A percentile compares a stretch with the other conserved stretches of the same genome.
Conservation (phyloP, 495 filamentous ascomycete species). For the Aspergillus homomorphus region DNA sequence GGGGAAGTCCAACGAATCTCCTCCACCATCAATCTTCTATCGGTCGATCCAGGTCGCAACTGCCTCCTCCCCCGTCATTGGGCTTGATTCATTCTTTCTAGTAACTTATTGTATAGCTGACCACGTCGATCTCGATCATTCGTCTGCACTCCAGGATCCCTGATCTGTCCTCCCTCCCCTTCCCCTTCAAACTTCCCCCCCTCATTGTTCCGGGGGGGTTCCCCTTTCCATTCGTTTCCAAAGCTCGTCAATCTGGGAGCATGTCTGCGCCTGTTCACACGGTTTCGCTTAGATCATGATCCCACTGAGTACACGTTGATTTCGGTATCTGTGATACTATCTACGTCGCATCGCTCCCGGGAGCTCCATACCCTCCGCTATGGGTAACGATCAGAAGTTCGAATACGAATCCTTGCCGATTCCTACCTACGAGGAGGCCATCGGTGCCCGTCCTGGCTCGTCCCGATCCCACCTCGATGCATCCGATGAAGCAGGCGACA, state of each 20-base stretch:
- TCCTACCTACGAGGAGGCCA: slow-evolving; percentile 93
- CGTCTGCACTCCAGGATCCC: background rate
- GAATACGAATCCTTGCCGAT: slow-evolving; percentile 74
- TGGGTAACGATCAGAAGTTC: slow-evolving; percentile 60
- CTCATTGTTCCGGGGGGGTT: slow-evolving; percentile 11
- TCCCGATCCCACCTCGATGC: slow-evolving; percentile 60
- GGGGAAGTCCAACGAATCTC: slow-evolving; percentile 1
- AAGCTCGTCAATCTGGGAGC: slow-evolving; percentile 22
- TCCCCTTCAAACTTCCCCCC: slow-evolving; percentile 5
- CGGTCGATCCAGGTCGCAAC: background rate
- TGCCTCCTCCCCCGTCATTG: background rate
- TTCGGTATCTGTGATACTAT: slow-evolving; percentile 27
- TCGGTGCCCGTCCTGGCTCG: slow-evolving; percentile 56
- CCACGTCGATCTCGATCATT: background rate
- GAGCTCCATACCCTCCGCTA: slow-evolving; percentile 37
- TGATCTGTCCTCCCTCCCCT: slow-evolving; percentile 1
- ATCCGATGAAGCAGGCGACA: slow-evolving; percentile 49
- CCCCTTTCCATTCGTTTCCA: background rate
- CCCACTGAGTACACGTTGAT: slow-evolving; percentile 33
- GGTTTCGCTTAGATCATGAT: slow-evolving; percentile 47
- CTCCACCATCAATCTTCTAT: background rate
- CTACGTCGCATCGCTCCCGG: slow-evolving; percentile 33
- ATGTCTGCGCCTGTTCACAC: slow-evolving; percentile 34
- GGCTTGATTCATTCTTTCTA: background rate
- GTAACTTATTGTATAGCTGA: background rate